Percentiles rank a stretch among this genome's conserved stretches.
Evolutionary conservation across 371 early-diverging fungal species (phyloP).

Genomic region (Synchytrium microbalum): DNA sequence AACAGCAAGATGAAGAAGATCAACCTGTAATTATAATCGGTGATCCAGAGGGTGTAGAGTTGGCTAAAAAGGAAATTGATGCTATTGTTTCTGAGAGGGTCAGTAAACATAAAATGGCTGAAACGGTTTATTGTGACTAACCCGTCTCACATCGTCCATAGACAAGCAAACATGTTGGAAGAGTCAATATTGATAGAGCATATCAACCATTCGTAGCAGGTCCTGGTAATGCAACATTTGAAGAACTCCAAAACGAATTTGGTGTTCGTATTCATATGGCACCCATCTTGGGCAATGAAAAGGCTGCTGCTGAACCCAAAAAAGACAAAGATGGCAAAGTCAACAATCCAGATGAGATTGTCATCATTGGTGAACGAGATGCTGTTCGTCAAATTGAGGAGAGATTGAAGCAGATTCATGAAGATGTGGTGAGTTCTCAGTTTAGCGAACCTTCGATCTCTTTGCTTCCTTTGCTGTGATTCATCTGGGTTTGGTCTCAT

Average conservation of each 20-base stretch:
- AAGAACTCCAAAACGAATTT: constrained; percentile 51
- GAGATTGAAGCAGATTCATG: constrained; percentile 47
- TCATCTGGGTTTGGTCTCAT: constrained; percentile 2
- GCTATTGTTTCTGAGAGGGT: constrained; percentile 70
- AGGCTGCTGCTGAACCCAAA: constrained; percentile 17
- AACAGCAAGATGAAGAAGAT: constrained; percentile 34
- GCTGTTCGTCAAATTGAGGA: constrained; percentile 57
- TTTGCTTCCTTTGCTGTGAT: constrained; percentile 10
- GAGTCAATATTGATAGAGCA: constrained; percentile 28
- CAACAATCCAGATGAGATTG: constrained; percentile 38
- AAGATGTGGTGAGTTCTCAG: constrained; percentile 38
- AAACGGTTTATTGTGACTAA: not conserved
- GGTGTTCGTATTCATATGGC: constrained; percentile 73
- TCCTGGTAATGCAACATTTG: constrained; percentile 50
- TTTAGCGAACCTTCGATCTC: constrained; percentile 1
- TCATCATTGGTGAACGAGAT: constrained; percentile 66
- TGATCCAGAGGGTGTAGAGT: constrained; percentile 69
- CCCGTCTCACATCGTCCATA: constrained; percentile 10
- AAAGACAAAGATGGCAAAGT: constrained; percentile 22
- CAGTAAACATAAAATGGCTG: constrained; percentile 6
- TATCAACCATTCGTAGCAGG: constrained; percentile 80
- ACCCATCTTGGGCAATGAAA: constrained; percentile 37
- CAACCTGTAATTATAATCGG: constrained; percentile 71
- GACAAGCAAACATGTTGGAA: constrained; percentile 50
- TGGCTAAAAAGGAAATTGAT: constrained; percentile 82